phyloP scores from a whole-genome alignment of 1,284 basidiomycete species.

The Boletellus sp. region DNA sequence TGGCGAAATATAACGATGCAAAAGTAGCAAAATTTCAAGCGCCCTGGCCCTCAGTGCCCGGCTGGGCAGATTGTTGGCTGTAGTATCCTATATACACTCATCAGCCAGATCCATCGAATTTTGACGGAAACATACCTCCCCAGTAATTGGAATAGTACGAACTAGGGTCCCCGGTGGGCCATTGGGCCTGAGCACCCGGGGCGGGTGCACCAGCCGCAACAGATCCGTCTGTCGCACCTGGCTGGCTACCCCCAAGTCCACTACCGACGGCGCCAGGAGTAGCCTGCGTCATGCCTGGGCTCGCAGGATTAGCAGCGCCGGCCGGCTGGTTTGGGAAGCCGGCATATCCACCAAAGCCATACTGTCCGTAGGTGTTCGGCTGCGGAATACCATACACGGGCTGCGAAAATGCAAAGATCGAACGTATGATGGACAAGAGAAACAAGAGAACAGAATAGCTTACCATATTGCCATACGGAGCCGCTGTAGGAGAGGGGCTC shows the following conservation, averaged over 20 bases:
- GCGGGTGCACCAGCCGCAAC: slow-evolving; percentile 43
- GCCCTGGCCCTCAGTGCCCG: slow-evolving; percentile 60
- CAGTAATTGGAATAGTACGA: slow-evolving; percentile 80
- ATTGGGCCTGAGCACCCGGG: slow-evolving; percentile 64
- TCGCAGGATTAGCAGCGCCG: slow-evolving; percentile 46
- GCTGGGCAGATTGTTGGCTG: slow-evolving; percentile 64
- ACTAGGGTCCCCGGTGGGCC: slow-evolving; percentile 66
- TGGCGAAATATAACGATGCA: slow-evolving; percentile 28
- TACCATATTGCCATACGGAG: slow-evolving; percentile 75
- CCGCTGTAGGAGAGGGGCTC: slow-evolving; percentile 61
- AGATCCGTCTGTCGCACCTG: slow-evolving; percentile 54
- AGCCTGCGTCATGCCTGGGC: slow-evolving; percentile 66
- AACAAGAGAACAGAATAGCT: slow-evolving; percentile 19
- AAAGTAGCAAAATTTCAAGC: slow-evolving; percentile 41
- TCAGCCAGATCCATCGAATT: slow-evolving; percentile 9
- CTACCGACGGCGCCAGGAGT: slow-evolving; percentile 48
- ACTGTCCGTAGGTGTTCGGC: slow-evolving; percentile 74
- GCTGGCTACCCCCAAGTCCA: slow-evolving; percentile 52
- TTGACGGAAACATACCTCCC: slow-evolving; percentile 55
- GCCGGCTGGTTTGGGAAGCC: slow-evolving; percentile 62
- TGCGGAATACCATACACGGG: slow-evolving; percentile 87
- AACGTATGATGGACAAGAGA: slow-evolving; percentile 8
- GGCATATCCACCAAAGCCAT: slow-evolving; percentile 70
- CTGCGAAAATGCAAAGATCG: slow-evolving; percentile 34
- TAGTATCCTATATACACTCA: slow-evolving; percentile 59